Conservation (phyloP, 139 green algal genomes). For the Chlorella sp. region DNA sequence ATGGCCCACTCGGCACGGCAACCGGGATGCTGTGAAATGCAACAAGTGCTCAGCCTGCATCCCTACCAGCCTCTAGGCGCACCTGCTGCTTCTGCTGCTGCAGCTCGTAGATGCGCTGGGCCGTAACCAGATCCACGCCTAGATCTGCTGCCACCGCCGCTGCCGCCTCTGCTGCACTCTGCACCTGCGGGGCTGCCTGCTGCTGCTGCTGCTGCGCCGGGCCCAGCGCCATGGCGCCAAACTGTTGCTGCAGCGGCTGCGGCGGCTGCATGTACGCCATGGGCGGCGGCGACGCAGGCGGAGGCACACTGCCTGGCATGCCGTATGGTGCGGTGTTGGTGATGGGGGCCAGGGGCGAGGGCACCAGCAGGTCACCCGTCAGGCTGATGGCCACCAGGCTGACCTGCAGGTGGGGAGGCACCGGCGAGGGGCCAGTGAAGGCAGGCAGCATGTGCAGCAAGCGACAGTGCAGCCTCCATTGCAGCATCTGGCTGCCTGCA, state of each 20-base stretch:
- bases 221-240: background rate
- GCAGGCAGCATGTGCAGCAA: background rate
- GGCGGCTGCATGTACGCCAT: background rate
- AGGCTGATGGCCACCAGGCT: constrained; percentile 90
- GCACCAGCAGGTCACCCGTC: constrained; percentile 66
- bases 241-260: background rate
- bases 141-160: constrained; percentile 24
- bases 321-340: constrained; percentile 14
- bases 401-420: constrained; percentile 58
- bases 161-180: constrained; percentile 1
- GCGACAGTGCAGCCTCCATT: background rate
- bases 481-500: background rate
- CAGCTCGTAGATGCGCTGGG: constrained; percentile 67
- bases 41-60: too few relatives aligned
- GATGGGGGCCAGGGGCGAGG: constrained; percentile 3
- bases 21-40: background rate
- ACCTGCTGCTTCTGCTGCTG: constrained; percentile 64
- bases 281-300: background rate
- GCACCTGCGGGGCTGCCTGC: background rate
- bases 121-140: constrained; percentile 52
- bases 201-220: constrained; percentile 28
- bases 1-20: background rate
- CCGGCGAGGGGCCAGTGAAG: background rate
- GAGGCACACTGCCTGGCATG: too few relatives aligned
- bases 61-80: background rate